These are phyloP conservation scores for Sporothrix brunneoviolacea DNA, from an alignment of 2,329 filamentous ascomycete genomes.

Conservation along the genomic window DNA sequence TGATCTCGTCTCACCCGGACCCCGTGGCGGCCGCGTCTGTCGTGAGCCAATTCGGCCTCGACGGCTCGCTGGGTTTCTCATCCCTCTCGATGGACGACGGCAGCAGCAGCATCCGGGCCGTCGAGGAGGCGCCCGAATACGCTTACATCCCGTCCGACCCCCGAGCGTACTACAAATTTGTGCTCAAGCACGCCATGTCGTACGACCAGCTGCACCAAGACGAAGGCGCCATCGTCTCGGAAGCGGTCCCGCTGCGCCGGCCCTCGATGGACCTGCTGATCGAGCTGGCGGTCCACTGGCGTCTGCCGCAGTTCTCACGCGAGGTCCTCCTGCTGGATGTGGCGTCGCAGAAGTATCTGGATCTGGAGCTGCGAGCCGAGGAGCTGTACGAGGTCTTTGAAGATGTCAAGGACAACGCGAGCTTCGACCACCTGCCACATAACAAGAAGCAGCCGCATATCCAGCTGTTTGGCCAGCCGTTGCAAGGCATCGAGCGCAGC, in stretches of 20 bases:
- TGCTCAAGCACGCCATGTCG: constrained; percentile 69
- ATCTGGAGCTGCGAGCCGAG: constrained; percentile 73
- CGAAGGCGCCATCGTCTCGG: constrained; percentile 18
- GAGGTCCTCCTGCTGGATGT: constrained; percentile 80
- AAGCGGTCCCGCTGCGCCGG: constrained; percentile 54
- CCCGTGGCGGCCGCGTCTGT: constrained; percentile 3
- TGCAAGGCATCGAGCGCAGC: constrained; percentile 51
- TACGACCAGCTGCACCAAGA: constrained; percentile 48
- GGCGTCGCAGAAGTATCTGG: constrained; percentile 73
- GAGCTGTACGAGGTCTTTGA: constrained; percentile 80
- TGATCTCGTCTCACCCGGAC: constrained; percentile 39
- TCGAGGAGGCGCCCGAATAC: constrained; percentile 64
- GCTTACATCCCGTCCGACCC: constrained; percentile 86
- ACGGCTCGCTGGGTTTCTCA: constrained; percentile 62
- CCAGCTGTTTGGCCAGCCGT: constrained; percentile 41
- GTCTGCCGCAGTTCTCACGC: constrained; percentile 75
- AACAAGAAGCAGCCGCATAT: constrained; percentile 57
- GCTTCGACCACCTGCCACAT: constrained; percentile 46
- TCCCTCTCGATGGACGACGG: constrained; percentile 54
- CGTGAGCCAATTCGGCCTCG: constrained; percentile 41
- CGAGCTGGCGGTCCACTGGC: constrained; percentile 82
- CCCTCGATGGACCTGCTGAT: constrained; percentile 75
- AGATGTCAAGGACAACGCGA: constrained; percentile 57
- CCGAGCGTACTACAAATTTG: constrained; percentile 73
- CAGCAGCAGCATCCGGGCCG: constrained; percentile 40